Conservation (phyloP, 1,284 basidiomycete genomes). For the Phlebopus sp. region DNA sequence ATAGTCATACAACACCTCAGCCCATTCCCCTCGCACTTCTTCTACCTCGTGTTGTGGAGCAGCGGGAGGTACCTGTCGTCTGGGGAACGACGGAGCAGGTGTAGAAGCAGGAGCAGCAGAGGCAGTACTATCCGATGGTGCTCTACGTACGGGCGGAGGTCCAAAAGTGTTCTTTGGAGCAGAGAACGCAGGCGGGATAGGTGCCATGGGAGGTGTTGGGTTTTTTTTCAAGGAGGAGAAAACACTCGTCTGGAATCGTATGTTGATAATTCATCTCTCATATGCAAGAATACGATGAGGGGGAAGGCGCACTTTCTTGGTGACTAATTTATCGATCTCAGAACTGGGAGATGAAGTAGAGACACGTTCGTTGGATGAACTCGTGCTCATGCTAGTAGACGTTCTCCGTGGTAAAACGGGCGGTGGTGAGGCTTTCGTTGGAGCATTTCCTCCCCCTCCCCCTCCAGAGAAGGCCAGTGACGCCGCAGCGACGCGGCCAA, state of each 20-base stretch:
- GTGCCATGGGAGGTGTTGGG: conserved; percentile 31
- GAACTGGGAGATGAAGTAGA: conserved; percentile 7
- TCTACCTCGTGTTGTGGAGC: conserved; percentile 39
- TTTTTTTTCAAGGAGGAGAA: conserved; percentile 22
- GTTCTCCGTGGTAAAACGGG: conserved; percentile 41
- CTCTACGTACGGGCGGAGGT: conserved; percentile 51
- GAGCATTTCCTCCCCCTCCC: conserved; percentile 13
- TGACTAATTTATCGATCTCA: conserved; percentile 28
- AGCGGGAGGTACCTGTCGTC: conserved; percentile 7
- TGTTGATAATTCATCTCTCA: conserved; percentile 19
- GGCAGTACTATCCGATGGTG: conserved; percentile 27
- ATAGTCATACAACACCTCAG: conserved; percentile 74
- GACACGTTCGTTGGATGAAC: conserved; percentile 2
- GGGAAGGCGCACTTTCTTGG: conserved; percentile 18
- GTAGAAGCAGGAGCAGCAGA: conserved; percentile 12
- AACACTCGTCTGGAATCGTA: conserved; percentile 11
- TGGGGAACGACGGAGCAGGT: conserved; percentile 21
- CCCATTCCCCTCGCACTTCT: conserved; percentile 64
- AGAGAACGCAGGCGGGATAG: conserved; percentile 47
- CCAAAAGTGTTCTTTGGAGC: conserved; percentile 44
- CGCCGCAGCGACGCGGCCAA: conserved; percentile 51
- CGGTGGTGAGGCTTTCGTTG: conserved; percentile 34
- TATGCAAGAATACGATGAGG: not conserved
- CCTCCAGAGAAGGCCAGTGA: conserved; percentile 40
- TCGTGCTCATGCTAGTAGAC: not conserved